phyloP scores from a whole-genome alignment of 305 asterid species.

The Caryopteris hybrid region DNA sequence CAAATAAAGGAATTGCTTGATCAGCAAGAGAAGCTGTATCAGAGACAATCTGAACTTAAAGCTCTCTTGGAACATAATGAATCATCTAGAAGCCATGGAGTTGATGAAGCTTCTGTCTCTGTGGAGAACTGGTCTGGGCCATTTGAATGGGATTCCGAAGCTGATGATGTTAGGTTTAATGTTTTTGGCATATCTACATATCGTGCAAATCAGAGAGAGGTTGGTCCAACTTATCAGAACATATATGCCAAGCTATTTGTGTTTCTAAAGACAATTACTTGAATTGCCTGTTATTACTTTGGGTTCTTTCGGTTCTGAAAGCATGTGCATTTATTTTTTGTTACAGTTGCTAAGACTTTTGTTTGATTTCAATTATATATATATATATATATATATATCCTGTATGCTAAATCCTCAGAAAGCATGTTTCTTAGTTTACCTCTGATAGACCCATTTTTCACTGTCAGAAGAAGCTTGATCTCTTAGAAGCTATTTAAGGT shows the following conservation, averaged over 20 bases:
- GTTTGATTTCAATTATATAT: not conserved
- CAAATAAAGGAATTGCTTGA: conserved; percentile 68
- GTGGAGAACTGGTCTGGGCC: conserved; percentile 65
- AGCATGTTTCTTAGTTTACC: not conserved
- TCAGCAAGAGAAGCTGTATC: conserved; percentile 69
- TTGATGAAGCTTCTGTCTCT: conserved; percentile 52
- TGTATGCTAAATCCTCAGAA: not conserved
- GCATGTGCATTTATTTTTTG: not conserved
- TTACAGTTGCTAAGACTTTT: not conserved
- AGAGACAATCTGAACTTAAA: conserved; percentile 75
- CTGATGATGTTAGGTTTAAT: conserved; percentile 83
- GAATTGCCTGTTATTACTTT: not conserved
- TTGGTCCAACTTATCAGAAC: conserved; percentile 8
- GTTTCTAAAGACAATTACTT: not conserved
- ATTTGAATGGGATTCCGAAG: conserved; percentile 81
- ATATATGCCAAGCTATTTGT: not conserved
- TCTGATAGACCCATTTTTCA: not conserved
- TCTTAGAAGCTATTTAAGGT: not conserved
- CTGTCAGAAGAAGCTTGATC: not conserved
- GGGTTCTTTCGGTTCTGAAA: not conserved
- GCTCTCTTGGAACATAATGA: conserved; percentile 62
- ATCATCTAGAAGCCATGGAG: conserved; percentile 43
- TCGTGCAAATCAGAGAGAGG: conserved; percentile 96
- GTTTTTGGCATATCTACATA: conserved; percentile 78
- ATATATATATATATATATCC: no score